Base-by-base conservation (phyloP, 2,329 filamentous ascomycete species). In the Arachnomyces sp. region DNA sequence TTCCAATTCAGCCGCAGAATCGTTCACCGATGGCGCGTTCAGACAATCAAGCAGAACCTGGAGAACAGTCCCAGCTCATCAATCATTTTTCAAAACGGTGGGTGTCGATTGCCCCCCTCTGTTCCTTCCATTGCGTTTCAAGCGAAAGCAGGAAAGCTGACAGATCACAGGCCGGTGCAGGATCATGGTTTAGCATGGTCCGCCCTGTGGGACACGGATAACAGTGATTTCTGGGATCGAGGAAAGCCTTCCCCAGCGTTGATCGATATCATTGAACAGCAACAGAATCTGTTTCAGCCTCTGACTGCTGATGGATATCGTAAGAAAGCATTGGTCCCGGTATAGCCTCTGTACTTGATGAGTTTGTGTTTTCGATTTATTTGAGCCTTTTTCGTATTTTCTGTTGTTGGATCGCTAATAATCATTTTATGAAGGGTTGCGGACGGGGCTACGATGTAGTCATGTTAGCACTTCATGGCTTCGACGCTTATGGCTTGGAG, bases 361-460 rank as follows among this genome's bases (percentile, higher is more conserved):
- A 29, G 7, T 38, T 13, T 5, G 4, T 7, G 11, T 25, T 25
- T 13, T 3, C 20, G 33, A 20, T 13, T 8, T 11, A 9, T 13
- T 7, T 16, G 4, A 16, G 28, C 20, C 3, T 3, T n/a, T n/a
- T 9, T 16, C 29, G 11, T 34, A 29, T 13, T 6, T 29, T 16
- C 31, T 11, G 15, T 32, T 11, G n/a, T 35, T 12, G 31, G 7
- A 5, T 15, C 8, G n/a, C n/a, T n/a, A n/a, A n/a, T n/a, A n/a
- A n/a, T n/a, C 14, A 16, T 28, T 8, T 13, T 38, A 15, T 18
- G 9, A 34, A 58, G 56, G 55, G 55, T n/a, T 60, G 58, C 39
- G 58, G 57, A n/a, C 43, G 47, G 25, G 58, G 58, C 6, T 60
- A 61, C 34, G 58, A 61, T 20, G 55, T 56, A 1, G 44, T 59